These are phyloP conservation scores for Cyanidioschyzon merolae DNA, from an alignment of 23 red algal species.

Conservation along the genomic window DNA sequence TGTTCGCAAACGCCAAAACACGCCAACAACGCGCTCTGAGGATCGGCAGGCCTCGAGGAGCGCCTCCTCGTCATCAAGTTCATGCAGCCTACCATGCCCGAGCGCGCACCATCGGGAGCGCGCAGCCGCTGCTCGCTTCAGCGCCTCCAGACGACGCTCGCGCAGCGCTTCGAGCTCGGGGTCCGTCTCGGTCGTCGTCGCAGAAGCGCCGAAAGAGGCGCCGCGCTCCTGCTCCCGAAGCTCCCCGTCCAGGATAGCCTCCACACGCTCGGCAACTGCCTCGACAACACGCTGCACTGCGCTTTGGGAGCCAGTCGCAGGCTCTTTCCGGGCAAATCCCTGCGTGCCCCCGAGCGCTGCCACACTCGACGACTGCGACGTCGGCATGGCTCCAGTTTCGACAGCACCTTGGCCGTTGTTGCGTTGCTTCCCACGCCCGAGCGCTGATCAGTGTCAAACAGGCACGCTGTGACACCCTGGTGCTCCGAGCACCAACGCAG, in stretches of 20 bases:
- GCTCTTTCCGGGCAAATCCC: too few species aligned
- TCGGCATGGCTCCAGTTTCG: too few species aligned
- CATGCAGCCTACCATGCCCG: neutral
- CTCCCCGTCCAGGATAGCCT: neutral
- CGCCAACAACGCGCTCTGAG: slow-evolving; percentile 41
- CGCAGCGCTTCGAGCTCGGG: neutral
- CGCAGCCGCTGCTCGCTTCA: neutral
- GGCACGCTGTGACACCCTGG: too few species aligned
- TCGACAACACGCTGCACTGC: neutral
- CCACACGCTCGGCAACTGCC: neutral
- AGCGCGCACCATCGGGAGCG: neutral
- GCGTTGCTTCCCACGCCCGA: too few species aligned
- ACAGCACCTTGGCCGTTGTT: too few species aligned
- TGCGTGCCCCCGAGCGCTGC: too few species aligned
- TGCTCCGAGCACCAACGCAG: too few species aligned
- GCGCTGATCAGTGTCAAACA: too few species aligned
- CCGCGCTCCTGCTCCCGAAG: neutral
- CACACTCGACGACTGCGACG: too few species aligned
- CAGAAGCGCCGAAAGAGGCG: too few species aligned
- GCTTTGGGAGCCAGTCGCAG: too few species aligned
- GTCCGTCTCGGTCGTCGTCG: neutral
- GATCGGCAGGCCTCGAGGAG: slow-evolving; percentile 38
- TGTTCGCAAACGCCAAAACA: slow-evolving; percentile 21
- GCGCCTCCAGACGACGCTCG: neutral
- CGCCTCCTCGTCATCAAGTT: slow-evolving; percentile 30